Base-by-base conservation (phyloP, 2,329 filamentous ascomycete species). In the Clarireedia homoeocarpa region DNA sequence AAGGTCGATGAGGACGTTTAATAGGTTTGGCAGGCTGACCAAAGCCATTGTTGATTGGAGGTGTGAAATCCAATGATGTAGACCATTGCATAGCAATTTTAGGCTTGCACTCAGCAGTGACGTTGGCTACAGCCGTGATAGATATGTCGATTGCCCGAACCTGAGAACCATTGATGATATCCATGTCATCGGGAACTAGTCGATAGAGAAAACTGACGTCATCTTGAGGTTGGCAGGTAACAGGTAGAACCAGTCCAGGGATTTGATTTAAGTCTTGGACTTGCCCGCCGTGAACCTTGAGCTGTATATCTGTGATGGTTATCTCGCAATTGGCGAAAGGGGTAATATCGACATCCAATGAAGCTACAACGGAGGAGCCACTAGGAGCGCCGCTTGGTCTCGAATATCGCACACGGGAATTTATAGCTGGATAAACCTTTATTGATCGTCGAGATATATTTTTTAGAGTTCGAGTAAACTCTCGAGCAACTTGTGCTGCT, bases 161-260 rank as follows among this genome's bases (percentile, higher is more conserved):
- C 48, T 72, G 73, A 66, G 72, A 76, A 66, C 73, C 81, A 39
- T 73, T 72, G 14, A 62, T 66, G 20, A 60, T 58, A 47, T 68
- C 65, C 55, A 65, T 58, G 20, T 67, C 63, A 59, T 70, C 66
- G 2, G 82, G 81, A 10, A 73, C 72, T 57, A 89, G 78, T 53
- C 80, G 81, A 72, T 90, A 92, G 53, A 91, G 74, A 63, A 90
- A 83, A 1, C 86, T 88, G 59, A 89, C 73, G 68, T 91, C 86
- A 66, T 92, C 88, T 63, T 87, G 84, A 15, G 86, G 81, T 14
- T 83, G 82, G 66, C 84, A 85, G 44, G 75, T 74, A 26, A 86
- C 72, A 4, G 83, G 81, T 20, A 86, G 72, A n/a, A 65, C 59
- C 59, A 82, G 70, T 26, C 76, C 77, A 2, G 76, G 72, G 12